These are phyloP conservation scores for Nematocida sp. DNA, from an alignment of 371 early-diverging fungal genomes.

Conservation along the genomic window DNA sequence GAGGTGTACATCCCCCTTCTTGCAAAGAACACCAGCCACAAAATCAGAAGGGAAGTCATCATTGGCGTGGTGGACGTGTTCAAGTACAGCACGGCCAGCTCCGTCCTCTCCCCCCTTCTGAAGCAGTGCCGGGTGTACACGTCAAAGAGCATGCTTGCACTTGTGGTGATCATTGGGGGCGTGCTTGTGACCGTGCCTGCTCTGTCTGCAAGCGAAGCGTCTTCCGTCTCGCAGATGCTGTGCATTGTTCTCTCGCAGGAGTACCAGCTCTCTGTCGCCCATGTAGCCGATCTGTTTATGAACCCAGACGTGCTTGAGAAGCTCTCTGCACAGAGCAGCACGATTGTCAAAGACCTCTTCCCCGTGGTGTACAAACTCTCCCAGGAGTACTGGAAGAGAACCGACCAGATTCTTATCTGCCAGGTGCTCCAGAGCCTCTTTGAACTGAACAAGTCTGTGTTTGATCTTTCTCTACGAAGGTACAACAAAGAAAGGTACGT, in stretches of 20 bases:
- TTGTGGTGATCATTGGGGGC: conserved; percentile 9
- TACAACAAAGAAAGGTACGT: conserved; percentile 15
- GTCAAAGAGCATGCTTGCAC: not conserved
- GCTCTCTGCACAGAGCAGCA: not conserved
- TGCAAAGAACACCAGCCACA: not conserved
- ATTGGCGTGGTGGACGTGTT: conserved; percentile 2
- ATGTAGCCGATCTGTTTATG: not conserved
- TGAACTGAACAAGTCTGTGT: not conserved
- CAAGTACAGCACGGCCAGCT: not conserved
- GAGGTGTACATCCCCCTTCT: conserved; percentile 41
- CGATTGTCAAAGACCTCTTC: conserved; percentile 22
- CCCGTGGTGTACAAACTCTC: conserved; percentile 3
- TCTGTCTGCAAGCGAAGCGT: not conserved
- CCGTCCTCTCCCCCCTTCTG: not conserved
- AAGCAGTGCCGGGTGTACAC: conserved; percentile 12
- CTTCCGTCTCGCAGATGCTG: not conserved
- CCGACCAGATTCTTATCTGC: conserved; percentile 2
- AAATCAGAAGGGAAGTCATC: conserved; percentile 28
- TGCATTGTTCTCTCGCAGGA: conserved; percentile 7
- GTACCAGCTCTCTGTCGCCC: not conserved
- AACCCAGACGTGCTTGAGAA: not conserved
- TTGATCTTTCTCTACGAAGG: conserved; percentile 8
- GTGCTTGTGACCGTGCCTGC: not conserved
- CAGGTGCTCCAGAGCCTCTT: conserved; percentile 28
- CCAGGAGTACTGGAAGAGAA: conserved; percentile 45